phyloP scores from a whole-genome alignment of 2,329 filamentous ascomycete genomes.

The Cytospora schulzeri region DNA sequence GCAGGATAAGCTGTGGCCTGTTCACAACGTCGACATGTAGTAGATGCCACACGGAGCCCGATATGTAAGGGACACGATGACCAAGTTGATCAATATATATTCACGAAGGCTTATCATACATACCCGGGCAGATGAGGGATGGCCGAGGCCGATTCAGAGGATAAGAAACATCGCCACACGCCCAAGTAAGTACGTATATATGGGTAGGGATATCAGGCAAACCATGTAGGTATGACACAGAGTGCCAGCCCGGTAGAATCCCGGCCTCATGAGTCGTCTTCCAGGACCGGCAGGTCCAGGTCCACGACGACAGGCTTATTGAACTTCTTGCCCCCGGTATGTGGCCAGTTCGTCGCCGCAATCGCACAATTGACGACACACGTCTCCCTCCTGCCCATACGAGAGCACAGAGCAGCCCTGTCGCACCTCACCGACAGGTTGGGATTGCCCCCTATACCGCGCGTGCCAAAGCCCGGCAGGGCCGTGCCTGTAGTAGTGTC shows the following conservation, averaged over 20 bases:
- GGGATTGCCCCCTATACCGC: conserved; percentile 45
- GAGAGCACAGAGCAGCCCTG: conserved; percentile 42
- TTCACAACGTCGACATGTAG: not conserved
- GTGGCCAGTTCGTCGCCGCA: conserved; percentile 67
- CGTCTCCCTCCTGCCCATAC: conserved; percentile 63
- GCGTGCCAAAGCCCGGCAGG: conserved; percentile 36
- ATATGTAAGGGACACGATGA: not conserved
- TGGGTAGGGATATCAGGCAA: not conserved
- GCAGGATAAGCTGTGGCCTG: no score
- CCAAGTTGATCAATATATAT: not conserved
- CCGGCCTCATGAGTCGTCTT: conserved; percentile 19
- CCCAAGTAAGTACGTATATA: not conserved
- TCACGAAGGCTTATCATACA: not conserved
- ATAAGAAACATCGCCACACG: not conserved
- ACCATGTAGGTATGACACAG: not conserved
- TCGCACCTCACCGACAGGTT: conserved; percentile 44
- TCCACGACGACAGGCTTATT: conserved; percentile 87
- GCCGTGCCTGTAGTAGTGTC: conserved; percentile 25
- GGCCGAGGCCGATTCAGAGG: not conserved
- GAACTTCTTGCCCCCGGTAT: conserved; percentile 62
- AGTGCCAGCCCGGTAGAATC: not conserved
- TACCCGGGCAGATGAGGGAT: not conserved
- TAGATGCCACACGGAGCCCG: not conserved
- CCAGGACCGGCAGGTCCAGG: conserved; percentile 67
- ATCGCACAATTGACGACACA: conserved; percentile 81